A percentile compares a stretch with the other conserved stretches of the same genome.
Conservation (phyloP, 2,329 filamentous ascomycete genomes). For the Trichoderma sp. region DNA sequence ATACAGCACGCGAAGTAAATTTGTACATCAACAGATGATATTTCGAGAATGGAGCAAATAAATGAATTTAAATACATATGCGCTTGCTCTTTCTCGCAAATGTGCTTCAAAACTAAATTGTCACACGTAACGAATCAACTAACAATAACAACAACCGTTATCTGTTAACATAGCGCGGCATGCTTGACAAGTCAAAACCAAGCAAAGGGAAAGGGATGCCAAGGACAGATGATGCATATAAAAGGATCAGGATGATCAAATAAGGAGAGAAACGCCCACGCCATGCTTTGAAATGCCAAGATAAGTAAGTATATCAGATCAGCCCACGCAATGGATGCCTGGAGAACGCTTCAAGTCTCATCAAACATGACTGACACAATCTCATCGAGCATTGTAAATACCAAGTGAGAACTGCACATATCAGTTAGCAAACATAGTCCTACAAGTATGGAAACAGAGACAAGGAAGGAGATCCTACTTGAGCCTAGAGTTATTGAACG, state of each 20-base stretch:
- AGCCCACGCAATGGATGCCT: neutral
- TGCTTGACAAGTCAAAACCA: neutral
- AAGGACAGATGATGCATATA: neutral
- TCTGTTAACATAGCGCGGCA: neutral
- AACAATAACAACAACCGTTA: neutral
- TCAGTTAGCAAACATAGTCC: slow-evolving; percentile 29
- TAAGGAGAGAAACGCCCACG: slow-evolving; percentile 22
- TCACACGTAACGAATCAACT: neutral
- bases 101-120: neutral
- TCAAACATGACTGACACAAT: slow-evolving; percentile 67
- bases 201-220: neutral
- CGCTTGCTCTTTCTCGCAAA: neutral
- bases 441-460: neutral
- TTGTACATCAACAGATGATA: neutral
- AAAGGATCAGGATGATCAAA: neutral
- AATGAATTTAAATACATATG: neutral
- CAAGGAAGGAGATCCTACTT: slow-evolving; percentile 65
- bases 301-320: neutral
- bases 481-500: slow-evolving; percentile 85
- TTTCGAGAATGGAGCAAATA: neutral
- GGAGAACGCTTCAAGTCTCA: slow-evolving; percentile 37
- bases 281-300: slow-evolving; percentile 25
- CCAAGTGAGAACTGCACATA: slow-evolving; percentile 65
- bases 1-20: neutral
- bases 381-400: slow-evolving; percentile 74